Base-by-base conservation (phyloP, 2,329 filamentous ascomycete species). In the Parascedosporium putredinis region DNA sequence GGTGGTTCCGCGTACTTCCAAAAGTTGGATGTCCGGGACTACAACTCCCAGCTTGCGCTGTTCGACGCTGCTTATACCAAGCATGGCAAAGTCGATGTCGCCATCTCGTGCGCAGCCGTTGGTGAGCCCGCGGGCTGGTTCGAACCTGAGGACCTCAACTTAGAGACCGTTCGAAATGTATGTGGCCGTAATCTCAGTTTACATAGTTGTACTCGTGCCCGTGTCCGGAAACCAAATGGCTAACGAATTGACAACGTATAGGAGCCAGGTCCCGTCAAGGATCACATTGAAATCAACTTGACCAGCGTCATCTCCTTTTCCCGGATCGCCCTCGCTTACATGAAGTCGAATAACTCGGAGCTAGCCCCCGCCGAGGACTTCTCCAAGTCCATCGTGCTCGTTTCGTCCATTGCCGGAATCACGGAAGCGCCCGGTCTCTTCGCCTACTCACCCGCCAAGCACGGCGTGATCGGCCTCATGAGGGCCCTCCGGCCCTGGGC, bases 391-490 rank as follows among this genome's bases (percentile, higher is more conserved):
- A 58, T 63, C 42, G 56, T 59, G 9, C 54, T 63, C 3, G 51
- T 58, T 5, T 57, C 59, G 9, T 74, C 67, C 5, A 64, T 69
- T 1, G 70, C 72, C 0, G 72, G 72, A 2, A 73, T 76, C 54
- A 70, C 69, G 14, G 69, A 73, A 33, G 65, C 67, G 4, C 70
- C 73, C 0, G 70, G 70, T 0, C 57, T 75, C 1, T 68, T 69
- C 46, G 62, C 73, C 22, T 75, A 77, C 54, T 66, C 67, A 3
- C 61, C 71, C 0, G 62, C 66, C 5, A 75, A 76, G 54, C 73
- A 76, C 53, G 72, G 69, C n/a, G 66, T 76, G 1, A 62, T 73
- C 24, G 73, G 73, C 0, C 59, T 75, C 5, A 71, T 75, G 65
- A 64, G 73, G 20, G 65, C 67, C 16, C 58, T 76, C 24, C 62